Evolutionary conservation across 2,329 filamentous ascomycete species (phyloP).

Genomic region (Sporothrix pseudoabietina): DNA sequence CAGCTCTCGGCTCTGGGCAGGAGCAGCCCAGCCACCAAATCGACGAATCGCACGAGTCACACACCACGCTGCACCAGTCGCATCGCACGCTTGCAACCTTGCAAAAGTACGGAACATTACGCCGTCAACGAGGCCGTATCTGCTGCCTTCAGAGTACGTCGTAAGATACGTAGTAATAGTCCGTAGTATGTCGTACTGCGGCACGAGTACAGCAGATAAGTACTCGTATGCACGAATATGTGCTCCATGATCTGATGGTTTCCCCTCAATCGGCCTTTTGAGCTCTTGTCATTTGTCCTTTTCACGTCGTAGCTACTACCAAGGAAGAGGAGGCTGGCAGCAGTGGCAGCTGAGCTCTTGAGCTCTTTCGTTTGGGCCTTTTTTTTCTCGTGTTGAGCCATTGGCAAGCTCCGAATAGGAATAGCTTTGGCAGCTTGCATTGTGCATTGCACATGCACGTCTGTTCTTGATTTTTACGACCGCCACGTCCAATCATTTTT

Average conservation of each 20-base stretch:
- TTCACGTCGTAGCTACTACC: background rate
- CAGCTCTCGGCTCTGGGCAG: background rate
- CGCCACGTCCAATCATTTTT: background rate
- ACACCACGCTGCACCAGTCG: constrained; percentile 2
- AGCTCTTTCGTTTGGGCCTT: background rate
- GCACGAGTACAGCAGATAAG: background rate
- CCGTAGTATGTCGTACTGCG: background rate
- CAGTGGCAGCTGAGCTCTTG: background rate
- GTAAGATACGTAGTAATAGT: too few relatives aligned
- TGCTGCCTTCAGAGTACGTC: background rate
- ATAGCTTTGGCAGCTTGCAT: background rate
- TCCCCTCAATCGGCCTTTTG: background rate
- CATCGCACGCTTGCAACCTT: constrained; percentile 3
- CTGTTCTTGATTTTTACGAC: background rate
- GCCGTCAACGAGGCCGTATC: background rate
- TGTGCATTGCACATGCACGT: background rate
- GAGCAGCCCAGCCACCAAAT: background rate
- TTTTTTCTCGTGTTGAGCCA: background rate
- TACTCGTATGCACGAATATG: constrained; percentile 9
- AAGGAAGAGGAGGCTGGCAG: background rate
- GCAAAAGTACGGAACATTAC: background rate
- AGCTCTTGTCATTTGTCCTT: background rate
- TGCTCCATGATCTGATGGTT: background rate
- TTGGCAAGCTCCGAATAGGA: constrained; percentile 1
- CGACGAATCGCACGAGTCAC: constrained; percentile 3